These are phyloP conservation scores for Hypoxylon sp. DNA, from an alignment of 2,329 filamentous ascomycete genomes.

Conservation along the genomic window DNA sequence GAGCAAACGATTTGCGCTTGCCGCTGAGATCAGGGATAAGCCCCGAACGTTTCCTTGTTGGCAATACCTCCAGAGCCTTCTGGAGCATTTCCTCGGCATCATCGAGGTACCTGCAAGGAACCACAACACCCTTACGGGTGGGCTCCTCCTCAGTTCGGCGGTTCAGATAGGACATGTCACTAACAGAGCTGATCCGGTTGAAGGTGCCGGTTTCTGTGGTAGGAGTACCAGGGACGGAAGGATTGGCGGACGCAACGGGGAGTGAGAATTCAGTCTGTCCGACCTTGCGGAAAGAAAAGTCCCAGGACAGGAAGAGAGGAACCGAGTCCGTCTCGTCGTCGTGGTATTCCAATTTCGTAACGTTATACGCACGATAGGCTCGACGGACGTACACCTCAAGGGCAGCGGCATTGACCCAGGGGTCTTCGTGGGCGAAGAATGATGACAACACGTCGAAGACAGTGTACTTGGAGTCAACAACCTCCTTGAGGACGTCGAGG, in stretches of 20 bases:
- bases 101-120: conserved; percentile 93
- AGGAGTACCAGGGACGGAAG: conserved; percentile 87
- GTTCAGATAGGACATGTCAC: conserved; percentile 92
- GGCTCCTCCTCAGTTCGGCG: conserved; percentile 82
- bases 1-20: conserved; percentile 74
- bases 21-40: conserved; percentile 80
- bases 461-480: conserved; percentile 98
- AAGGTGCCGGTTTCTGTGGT: conserved; percentile 71
- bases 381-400: conserved; percentile 97
- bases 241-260: conserved; percentile 82
- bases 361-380: conserved; percentile 94
- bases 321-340: conserved; percentile 75
- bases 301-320: conserved; percentile 90
- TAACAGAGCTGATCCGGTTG: conserved; percentile 93
- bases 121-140: conserved; percentile 90
- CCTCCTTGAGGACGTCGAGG: conserved; percentile 93
- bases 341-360: conserved; percentile 91
- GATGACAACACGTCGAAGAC: conserved; percentile 96
- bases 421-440: conserved; percentile 95
- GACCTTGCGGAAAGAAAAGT: conserved; percentile 94
- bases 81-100: conserved; percentile 90
- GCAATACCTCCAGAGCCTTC: conserved; percentile 88
- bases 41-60: conserved; percentile 72
- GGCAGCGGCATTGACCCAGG: conserved; percentile 93
- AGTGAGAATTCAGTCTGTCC: conserved; percentile 92